Conservation (phyloP, 768 basidiomycete species). For the Boletus bicolor region DNA sequence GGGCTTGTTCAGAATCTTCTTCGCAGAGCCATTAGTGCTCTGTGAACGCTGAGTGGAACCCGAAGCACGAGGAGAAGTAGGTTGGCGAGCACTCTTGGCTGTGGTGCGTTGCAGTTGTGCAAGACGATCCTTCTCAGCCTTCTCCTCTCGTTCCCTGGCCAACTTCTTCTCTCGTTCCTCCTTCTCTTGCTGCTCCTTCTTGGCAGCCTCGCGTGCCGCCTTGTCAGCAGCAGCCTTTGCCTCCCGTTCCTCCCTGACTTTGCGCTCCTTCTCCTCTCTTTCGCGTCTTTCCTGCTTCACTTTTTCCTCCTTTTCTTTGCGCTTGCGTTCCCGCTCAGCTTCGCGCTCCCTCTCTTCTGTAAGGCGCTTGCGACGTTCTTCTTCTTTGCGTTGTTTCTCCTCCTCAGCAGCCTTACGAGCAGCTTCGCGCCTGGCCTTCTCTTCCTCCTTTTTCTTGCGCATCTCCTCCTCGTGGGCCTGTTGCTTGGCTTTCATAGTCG, state of each 20-base stretch:
- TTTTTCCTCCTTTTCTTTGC: constrained; percentile 71
- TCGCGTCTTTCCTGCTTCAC: constrained; percentile 47
- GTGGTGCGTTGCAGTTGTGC: constrained; percentile 51
- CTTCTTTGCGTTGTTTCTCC: constrained; percentile 78
- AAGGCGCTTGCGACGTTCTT: constrained; percentile 72
- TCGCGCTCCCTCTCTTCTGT: constrained; percentile 81
- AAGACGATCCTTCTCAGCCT: constrained; percentile 45
- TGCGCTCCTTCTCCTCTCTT: constrained; percentile 63
- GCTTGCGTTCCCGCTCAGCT: constrained; percentile 70
- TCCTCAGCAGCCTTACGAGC: constrained; percentile 76
- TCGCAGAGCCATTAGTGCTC: constrained; percentile 46
- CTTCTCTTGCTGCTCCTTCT: constrained; percentile 50
- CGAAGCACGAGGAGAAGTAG: constrained; percentile 51
- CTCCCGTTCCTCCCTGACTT: constrained; percentile 63
- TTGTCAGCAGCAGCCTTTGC: constrained; percentile 50
- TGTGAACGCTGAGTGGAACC: constrained; percentile 47
- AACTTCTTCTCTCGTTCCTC: constrained; percentile 67
- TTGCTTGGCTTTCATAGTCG: constrained; percentile 71
- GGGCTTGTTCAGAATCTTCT: constrained; percentile 62
- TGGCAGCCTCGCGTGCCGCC: constrained; percentile 37
- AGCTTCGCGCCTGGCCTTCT: constrained; percentile 74
- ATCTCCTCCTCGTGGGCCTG: constrained; percentile 77
- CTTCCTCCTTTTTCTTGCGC: constrained; percentile 82
- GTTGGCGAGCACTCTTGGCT: constrained; percentile 45
- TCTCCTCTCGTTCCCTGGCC: constrained; percentile 62